phyloP scores from a whole-genome alignment of 108 stramenopile species.

The Cyclotella atomus region DNA sequence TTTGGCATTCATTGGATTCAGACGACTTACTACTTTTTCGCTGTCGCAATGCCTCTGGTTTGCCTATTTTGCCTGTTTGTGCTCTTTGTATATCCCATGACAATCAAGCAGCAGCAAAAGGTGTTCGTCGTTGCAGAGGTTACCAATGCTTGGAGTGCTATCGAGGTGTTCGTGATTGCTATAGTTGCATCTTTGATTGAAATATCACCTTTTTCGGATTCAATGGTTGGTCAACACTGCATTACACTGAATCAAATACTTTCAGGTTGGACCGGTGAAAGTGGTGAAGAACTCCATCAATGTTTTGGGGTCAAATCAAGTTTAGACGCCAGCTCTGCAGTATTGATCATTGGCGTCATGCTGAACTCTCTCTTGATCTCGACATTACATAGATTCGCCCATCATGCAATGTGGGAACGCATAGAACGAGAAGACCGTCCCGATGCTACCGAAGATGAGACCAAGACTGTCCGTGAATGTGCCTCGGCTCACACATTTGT shows the following conservation, averaged over 20 bases:
- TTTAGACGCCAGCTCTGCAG: constrained; percentile 57
- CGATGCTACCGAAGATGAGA: constrained; percentile 32
- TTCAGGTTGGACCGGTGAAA: constrained; percentile 43
- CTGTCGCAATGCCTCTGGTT: constrained; percentile 79
- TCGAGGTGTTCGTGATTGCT: constrained; percentile 87
- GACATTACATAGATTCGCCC: constrained; percentile 61
- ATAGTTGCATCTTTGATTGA: constrained; percentile 74
- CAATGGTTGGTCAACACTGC: constrained; percentile 86
- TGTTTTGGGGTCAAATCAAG: constrained; percentile 84
- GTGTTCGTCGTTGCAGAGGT: constrained; percentile 80
- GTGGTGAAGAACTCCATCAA: constrained; percentile 54
- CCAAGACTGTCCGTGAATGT: constrained; percentile 44
- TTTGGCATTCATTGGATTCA: constrained; percentile 73
- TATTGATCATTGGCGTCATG: constrained; percentile 67
- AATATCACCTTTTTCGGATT: constrained; percentile 81
- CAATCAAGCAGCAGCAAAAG: constrained; percentile 55
- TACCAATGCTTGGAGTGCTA: constrained; percentile 87
- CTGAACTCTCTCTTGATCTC: constrained; percentile 68
- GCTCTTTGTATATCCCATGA: constrained; percentile 78
- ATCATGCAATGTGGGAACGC: constrained; percentile 73
- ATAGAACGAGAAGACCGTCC: constrained; percentile 55
- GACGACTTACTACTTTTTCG: constrained; percentile 84
- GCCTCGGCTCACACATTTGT: constrained; percentile 46
- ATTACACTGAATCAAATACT: constrained; percentile 67
- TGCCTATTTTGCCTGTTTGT: constrained; percentile 62